Base-by-base conservation (phyloP, 1,139 yeast genomes). In the Blastobotrys apis region DNA sequence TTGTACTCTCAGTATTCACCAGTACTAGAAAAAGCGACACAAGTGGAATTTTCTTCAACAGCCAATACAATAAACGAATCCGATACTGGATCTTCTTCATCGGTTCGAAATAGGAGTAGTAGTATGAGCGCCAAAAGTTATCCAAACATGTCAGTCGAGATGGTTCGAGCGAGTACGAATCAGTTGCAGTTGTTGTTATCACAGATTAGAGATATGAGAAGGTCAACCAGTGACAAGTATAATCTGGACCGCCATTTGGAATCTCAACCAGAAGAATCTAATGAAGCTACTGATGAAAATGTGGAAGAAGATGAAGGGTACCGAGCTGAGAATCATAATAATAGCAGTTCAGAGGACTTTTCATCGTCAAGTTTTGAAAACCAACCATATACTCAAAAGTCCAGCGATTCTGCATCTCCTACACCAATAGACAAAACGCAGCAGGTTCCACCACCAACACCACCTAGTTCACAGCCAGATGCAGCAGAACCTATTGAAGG, bases 11-110 rank as follows among this genome's bases (percentile, higher is more conserved):
- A 49, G 26, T 56, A 56, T 34, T 56, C 59, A n/a, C 59, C 60
- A 5, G 45, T 55, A n/a, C 48, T 56, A 13, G 60, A 55, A 33
- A 57, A 56, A 33, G 58, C 55, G 12, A 54, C 56, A 2, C 52
- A 54, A 13, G 51, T 54, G 10, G 46, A 44, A 21, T 38, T 49
- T 32, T 33, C 51, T 8, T 39, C 45, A 10, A 22, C 47, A 12
- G 23, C 42, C 3, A 43, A 23, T 32, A 40, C 44, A 20, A 38
- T 37, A 16, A 40, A 20, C 21, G 37, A 43, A 9, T 23, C 33
- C 13, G 40, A 21, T 13, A 5, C 13, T 19, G 38, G 22, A 13
- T 16, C 27, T 22, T 35, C 38, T 9, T 22, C 23, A 19, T 35
- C 39, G 8, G 31, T 13, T 10, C 15, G 26, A n/a, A 26, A 36